Base-by-base conservation (phyloP, 345 rosid species). In the Salix koriyanagi region DNA sequence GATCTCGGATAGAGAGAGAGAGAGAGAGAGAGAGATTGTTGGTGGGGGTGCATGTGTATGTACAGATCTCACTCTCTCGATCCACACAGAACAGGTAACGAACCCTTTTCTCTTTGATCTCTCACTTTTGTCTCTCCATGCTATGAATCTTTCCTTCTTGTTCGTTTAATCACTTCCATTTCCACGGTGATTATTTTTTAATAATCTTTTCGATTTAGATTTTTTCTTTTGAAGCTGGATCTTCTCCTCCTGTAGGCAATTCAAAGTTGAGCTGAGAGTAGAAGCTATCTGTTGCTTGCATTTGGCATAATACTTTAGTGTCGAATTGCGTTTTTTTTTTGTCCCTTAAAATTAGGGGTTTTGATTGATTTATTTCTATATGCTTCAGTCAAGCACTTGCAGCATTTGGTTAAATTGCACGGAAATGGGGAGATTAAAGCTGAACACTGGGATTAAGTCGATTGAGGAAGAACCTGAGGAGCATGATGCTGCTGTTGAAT, bases 391-490 rank as follows among this genome's bases (percentile, higher is more conserved):
- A 72, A 79, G 76, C 68, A 74, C 75, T 72, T 12, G 68, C 82
- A 76, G 34, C 77, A 39, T 36, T 60, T 21, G 46, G 73, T 79
- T 76, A 66, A 70, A 76, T 54, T 77, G 71, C 70, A 70, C 82
- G 77, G 77, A 66, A 44, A 96, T 96, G 99, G 99, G 98, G 80
- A 96, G 97, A 68, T 81, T 91, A 72, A 96, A 93, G 93, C 76
- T 91, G 89, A 94, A 88, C 66, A 79, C 96, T 36, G 99, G 97
- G 82, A 93, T 93, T 83, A 93, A 90, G 77, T 85, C 91, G 44
- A 93, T 93, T 75, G 97, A 93, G 87, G 99, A 96, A 87, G 98
- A 93, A 83, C 97, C 97, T 19, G 97, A 90, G 90, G 97, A 92
- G 56, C 88, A 76, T 78, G 98, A 92, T 69, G 42, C 79, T 67